These are phyloP conservation scores for Medicago arabica DNA, from an alignment of 306 rosid species.

Conservation along the genomic window DNA sequence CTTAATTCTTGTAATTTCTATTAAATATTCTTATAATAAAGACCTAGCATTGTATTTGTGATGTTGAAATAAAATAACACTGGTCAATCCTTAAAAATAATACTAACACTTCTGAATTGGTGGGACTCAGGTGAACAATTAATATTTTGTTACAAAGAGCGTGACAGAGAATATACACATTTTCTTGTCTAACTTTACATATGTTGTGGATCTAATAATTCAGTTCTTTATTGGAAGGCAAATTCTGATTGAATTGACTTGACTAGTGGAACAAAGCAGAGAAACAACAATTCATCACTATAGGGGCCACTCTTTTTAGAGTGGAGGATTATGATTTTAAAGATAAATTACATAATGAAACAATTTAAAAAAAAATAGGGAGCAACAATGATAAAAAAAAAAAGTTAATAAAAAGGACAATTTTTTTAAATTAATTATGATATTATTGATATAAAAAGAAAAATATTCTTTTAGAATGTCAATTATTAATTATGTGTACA, in stretches of 20 bases:
- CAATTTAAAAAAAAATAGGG: too few species aligned
- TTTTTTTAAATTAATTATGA: too few species aligned
- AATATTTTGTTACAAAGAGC: not conserved
- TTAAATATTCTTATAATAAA: too few species aligned
- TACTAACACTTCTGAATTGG: not conserved
- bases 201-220: constrained; percentile 22
- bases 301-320: not conserved
- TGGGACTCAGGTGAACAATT: not conserved
- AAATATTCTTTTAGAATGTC: too few species aligned
- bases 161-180: constrained; percentile 6
- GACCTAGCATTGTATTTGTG: too few species aligned
- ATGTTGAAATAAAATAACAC: too few species aligned
- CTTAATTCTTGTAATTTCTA: too few species aligned
- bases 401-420: too few species aligned
- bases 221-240: constrained; percentile 18
- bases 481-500: too few species aligned
- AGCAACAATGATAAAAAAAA: too few species aligned
- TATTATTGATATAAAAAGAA: too few species aligned
- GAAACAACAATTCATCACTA: not conserved
- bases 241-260: not conserved
- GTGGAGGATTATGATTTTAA: not conserved
- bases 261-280: constrained; percentile 21
- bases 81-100: too few species aligned
- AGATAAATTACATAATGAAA: not conserved
- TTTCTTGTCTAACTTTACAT: not conserved